These are phyloP conservation scores for Wilcoxina mikolae DNA, from an alignment of 495 filamentous ascomycete species.

Conservation along the genomic window DNA sequence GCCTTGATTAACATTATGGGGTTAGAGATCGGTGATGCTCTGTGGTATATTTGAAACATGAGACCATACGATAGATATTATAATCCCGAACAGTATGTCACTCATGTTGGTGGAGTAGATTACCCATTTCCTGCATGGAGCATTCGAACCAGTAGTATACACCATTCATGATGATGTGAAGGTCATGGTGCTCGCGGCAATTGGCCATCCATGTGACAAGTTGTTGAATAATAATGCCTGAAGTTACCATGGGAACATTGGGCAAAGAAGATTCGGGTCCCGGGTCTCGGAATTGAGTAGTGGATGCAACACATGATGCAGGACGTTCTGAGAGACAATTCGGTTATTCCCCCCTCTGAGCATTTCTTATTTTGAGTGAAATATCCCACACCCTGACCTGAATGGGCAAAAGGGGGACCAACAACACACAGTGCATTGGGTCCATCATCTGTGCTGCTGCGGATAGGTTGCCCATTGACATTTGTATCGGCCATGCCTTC, in stretches of 20 bases:
- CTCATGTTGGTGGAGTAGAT: not conserved
- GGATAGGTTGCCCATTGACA: conserved; percentile 14
- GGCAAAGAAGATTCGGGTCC: not conserved
- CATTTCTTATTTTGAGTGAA: not conserved
- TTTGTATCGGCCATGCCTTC: conserved; percentile 14
- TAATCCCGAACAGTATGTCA: no score
- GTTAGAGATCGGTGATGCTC: not conserved
- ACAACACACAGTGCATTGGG: not conserved
- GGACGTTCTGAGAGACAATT: not conserved
- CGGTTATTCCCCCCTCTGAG: not conserved
- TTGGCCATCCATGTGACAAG: not conserved
- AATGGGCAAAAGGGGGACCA: conserved; percentile 9
- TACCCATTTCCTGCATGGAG: not conserved
- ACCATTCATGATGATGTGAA: not conserved
- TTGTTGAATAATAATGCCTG: not conserved
- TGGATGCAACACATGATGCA: not conserved
- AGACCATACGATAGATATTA: no score
- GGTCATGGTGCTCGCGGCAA: not conserved
- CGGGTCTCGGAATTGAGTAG: not conserved
- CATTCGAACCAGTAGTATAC: not conserved
- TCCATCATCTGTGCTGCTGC: conserved; percentile 3
- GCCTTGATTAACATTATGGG: not conserved
- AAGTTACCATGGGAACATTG: not conserved
- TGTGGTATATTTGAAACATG: not conserved
- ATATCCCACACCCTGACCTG: not conserved